phyloP scores from a whole-genome alignment of 148 eudicot species.

The Camellia granthamiana region DNA sequence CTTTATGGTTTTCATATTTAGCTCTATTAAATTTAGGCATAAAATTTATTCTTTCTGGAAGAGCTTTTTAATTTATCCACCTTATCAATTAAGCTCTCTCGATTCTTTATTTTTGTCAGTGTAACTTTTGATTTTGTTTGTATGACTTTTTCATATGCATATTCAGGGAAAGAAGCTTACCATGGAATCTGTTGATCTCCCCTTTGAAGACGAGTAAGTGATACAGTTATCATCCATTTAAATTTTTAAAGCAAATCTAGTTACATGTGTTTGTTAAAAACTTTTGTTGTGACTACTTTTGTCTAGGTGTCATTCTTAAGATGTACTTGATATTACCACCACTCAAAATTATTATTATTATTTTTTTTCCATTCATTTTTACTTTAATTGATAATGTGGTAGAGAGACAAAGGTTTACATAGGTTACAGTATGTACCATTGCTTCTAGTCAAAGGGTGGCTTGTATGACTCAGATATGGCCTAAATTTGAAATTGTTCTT shows the following conservation, averaged over 20 bases:
- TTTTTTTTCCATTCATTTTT: not conserved
- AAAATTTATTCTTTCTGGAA: not conserved
- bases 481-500: not conserved
- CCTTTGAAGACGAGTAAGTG: constrained; percentile 71
- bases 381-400: not conserved
- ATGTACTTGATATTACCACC: not conserved
- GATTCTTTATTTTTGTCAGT: not conserved
- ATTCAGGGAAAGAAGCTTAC: constrained; percentile 72
- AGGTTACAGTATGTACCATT: not conserved
- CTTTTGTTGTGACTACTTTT: not conserved
- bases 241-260: constrained; percentile 6
- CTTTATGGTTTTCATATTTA: not conserved
- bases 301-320: not conserved
- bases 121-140: not conserved
- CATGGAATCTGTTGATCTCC: constrained; percentile 59
- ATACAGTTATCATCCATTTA: constrained; percentile 15
- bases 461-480: not conserved
- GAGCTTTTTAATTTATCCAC: not conserved
- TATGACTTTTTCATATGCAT: constrained; percentile 5
- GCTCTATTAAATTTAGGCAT: not conserved
- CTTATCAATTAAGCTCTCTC: not conserved
- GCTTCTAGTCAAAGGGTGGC: not conserved
- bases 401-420: constrained; percentile 1
- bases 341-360: too few species aligned
- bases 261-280: not conserved